Conservation (phyloP, 805 yeast genomes). For the Monosporozyma unispora region DNA sequence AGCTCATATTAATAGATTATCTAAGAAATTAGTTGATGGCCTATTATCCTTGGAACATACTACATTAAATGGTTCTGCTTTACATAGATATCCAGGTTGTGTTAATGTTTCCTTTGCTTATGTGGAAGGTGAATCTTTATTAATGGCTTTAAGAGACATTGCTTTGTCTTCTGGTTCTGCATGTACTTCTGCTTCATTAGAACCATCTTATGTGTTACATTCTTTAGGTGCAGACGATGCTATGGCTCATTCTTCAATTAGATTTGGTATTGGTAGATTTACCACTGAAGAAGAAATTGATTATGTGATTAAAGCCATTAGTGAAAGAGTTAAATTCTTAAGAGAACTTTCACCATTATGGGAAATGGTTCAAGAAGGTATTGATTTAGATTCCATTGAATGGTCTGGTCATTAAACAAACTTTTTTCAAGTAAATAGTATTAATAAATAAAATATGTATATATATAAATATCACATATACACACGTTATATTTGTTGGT, state of each 20-base stretch:
- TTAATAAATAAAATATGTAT: background rate
- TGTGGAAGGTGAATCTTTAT: constrained; percentile 92
- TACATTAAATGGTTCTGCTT: constrained; percentile 75
- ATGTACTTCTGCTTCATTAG: constrained; percentile 96
- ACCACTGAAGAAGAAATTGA: constrained; percentile 95
- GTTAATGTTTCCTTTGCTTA: constrained; percentile 95
- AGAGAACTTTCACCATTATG: constrained; percentile 91
- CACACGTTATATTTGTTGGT: background rate
- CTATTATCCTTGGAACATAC: constrained; percentile 80
- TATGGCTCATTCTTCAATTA: constrained; percentile 93
- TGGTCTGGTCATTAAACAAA: constrained; percentile 85
- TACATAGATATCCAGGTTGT: constrained; percentile 80
- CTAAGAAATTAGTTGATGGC: constrained; percentile 63
- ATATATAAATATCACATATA: background rate
- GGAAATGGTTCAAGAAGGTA: constrained; percentile 99
- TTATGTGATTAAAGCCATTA: constrained; percentile 81
- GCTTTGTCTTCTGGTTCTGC: constrained; percentile 96
- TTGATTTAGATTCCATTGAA: constrained; percentile 85
- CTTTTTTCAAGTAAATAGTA: background rate
- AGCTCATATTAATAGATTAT: constrained; percentile 58
- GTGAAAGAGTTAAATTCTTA: constrained; percentile 81
- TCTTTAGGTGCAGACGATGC: constrained; percentile 98
- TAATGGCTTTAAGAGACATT: constrained; percentile 96
- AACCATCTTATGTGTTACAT: constrained; percentile 92
- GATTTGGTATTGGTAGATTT: constrained; percentile 95